Evolutionary conservation across 2,329 filamentous ascomycete species (phyloP).

Genomic region (Scytalidium sp.): DNA sequence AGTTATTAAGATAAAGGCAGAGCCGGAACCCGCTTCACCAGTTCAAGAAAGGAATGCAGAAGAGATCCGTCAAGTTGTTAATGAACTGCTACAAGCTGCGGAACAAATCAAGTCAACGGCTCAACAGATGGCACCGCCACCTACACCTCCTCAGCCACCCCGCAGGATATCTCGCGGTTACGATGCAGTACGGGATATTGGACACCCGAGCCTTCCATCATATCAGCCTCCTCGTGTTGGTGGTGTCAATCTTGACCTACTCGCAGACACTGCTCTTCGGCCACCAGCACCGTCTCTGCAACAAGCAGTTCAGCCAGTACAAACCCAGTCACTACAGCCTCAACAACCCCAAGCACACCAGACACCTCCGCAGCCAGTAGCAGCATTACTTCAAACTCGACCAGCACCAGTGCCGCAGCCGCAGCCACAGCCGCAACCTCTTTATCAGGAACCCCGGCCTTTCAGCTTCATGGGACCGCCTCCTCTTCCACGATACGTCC

Average conservation of each 20-base stretch:
- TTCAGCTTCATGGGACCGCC: background rate
- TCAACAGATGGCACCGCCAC: conserved; percentile 6
- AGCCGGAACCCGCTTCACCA: background rate
- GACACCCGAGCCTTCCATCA: conserved; percentile 10
- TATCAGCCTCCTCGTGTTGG: conserved; percentile 2
- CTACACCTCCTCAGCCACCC: conserved; percentile 9
- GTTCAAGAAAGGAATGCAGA: background rate
- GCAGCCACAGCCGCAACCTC: conserved; percentile 4
- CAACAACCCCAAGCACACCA: conserved; percentile 3
- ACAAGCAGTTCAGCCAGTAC: background rate
- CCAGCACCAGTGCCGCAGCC: conserved; percentile 4
- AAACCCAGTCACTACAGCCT: conserved; percentile 1
- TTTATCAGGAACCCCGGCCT: conserved; percentile 1
- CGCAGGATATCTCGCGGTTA: conserved; percentile 12
- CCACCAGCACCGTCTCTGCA: conserved; percentile 1
- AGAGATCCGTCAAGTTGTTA: background rate
- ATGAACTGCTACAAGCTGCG: conserved; percentile 3
- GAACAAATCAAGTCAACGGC: conserved; percentile 2
- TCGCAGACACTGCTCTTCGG: conserved; percentile 8
- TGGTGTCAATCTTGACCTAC: conserved; percentile 5
- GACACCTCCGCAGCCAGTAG: conserved; percentile 2
- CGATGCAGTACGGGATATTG: conserved; percentile 19
- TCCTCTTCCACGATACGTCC: conserved; percentile 1
- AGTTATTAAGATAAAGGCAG: conserved; percentile 1
- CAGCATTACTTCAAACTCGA: conserved; percentile 3